Evolutionary conservation across 2,329 filamentous ascomycete genomes (phyloP).

Genomic region (Tolypocladium pustulatum): DNA sequence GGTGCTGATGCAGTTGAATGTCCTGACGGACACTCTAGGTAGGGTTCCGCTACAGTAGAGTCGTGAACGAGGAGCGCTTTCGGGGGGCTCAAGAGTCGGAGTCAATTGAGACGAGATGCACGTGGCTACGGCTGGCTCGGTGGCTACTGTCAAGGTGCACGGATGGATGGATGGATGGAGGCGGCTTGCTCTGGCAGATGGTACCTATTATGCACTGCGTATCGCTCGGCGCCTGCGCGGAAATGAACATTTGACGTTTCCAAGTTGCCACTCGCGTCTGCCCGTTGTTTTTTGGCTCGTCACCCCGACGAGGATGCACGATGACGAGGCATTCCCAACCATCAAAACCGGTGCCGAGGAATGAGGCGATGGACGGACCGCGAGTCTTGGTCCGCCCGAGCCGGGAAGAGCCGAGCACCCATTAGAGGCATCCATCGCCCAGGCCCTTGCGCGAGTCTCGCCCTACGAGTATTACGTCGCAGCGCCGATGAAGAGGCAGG

Average conservation of each 20-base stretch:
- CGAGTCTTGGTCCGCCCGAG: neutral
- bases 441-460: neutral
- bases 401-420: neutral
- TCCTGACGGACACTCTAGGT: constrained; percentile 31
- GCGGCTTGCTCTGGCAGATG: neutral
- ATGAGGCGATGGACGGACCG: neutral
- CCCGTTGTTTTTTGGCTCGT: neutral
- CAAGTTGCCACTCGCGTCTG: neutral
- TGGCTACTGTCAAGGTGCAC: neutral
- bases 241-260: neutral
- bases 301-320: neutral
- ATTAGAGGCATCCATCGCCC: no score
- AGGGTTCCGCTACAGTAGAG: constrained; percentile 28
- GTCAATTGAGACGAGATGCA: neutral
- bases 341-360: neutral
- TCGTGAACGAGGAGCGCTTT: neutral
- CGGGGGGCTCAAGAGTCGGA: neutral
- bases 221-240: neutral
- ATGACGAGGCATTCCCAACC: neutral
- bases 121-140: neutral
- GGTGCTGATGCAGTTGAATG: constrained; percentile 26
- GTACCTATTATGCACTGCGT: neutral
- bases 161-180: neutral
- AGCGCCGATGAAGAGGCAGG: no score
- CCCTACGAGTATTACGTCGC: no score